Conservation (phyloP, 176 grass and related monocot species). For the Oryza meridionalis region DNA sequence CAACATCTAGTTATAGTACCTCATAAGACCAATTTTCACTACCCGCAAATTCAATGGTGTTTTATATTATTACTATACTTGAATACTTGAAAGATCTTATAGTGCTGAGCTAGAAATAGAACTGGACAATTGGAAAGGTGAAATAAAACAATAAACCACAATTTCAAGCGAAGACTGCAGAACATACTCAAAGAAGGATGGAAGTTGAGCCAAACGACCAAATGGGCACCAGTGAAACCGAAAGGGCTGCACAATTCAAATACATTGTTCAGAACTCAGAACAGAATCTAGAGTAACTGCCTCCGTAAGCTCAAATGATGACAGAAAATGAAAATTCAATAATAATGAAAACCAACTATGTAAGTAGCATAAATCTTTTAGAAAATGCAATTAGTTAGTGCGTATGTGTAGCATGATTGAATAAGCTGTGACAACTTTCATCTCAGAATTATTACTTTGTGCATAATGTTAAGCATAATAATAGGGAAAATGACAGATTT, state of each 20-base stretch:
- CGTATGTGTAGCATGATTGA: background rate
- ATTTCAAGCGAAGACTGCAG: slow-evolving; percentile 27
- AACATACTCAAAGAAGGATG: slow-evolving; percentile 85
- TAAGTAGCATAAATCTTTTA: slow-evolving; percentile 11
- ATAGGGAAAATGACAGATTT: background rate
- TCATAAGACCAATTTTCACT: background rate
- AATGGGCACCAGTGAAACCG: slow-evolving; percentile 85
- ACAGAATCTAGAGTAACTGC: slow-evolving; percentile 18
- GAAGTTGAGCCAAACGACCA: slow-evolving; percentile 66
- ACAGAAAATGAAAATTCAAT: slow-evolving; percentile 31
- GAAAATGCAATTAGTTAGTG: slow-evolving; percentile 13
- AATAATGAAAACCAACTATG: slow-evolving; percentile 8
- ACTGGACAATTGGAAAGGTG: background rate
- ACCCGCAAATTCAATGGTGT: slow-evolving; percentile 20
- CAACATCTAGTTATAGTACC: background rate
- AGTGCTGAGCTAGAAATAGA: slow-evolving; percentile 17
- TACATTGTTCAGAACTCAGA: slow-evolving; percentile 35
- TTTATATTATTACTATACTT: background rate
- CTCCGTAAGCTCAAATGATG: slow-evolving; percentile 26
- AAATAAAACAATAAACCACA: slow-evolving; percentile 21
- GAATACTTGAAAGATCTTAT: background rate
- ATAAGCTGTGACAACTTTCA: slow-evolving; percentile 10
- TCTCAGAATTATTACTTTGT: slow-evolving; percentile 12
- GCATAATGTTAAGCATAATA: background rate
- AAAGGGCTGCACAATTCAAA: slow-evolving; percentile 62